A percentile compares a stretch with the other conserved stretches of the same genome.
These are phyloP conservation scores for Pyronema omphalodes DNA, from an alignment of 495 filamentous ascomycete genomes.

Conservation along the genomic window DNA sequence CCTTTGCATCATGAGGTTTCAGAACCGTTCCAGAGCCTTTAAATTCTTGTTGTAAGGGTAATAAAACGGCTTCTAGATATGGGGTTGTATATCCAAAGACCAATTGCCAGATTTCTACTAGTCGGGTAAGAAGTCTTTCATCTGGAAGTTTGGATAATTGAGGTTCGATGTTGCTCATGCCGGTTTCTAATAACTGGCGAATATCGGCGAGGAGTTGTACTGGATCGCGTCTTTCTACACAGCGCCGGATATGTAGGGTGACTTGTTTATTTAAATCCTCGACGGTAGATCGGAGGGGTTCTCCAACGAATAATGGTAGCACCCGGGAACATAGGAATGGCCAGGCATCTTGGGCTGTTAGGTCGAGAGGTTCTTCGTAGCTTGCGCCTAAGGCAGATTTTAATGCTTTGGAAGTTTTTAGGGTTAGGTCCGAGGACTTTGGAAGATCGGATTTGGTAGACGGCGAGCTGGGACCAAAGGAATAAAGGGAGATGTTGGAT, in stretches of 20 bases:
- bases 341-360: slow-evolving; percentile 87
- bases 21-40: slow-evolving; percentile 64
- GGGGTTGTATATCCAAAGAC: slow-evolving; percentile 80
- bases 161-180: slow-evolving; percentile 72
- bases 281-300: slow-evolving; percentile 71
- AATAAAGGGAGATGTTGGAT: slow-evolving; percentile 51
- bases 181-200: slow-evolving; percentile 56
- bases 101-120: slow-evolving; percentile 86
- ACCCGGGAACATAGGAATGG: slow-evolving; percentile 77
- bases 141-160: slow-evolving; percentile 58
- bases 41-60: slow-evolving; percentile 88
- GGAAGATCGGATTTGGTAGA: slow-evolving; percentile 48
- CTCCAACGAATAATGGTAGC: slow-evolving; percentile 82
- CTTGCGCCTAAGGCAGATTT: slow-evolving; percentile 7
- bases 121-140: slow-evolving; percentile 53
- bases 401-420: slow-evolving; percentile 14
- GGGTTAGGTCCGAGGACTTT: slow-evolving; percentile 42
- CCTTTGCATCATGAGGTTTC: slow-evolving; percentile 51
- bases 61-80: slow-evolving; percentile 89
- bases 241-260: slow-evolving; percentile 48
- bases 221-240: slow-evolving; percentile 48
- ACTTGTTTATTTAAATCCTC: slow-evolving; percentile 91
- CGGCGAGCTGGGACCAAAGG: slow-evolving; percentile 54
- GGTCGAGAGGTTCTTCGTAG: slow-evolving; percentile 30
- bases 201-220: slow-evolving; percentile 60